These are phyloP conservation scores for Francoa sonchifolia DNA, from an alignment of 441 rosid genomes.

Conservation along the genomic window DNA sequence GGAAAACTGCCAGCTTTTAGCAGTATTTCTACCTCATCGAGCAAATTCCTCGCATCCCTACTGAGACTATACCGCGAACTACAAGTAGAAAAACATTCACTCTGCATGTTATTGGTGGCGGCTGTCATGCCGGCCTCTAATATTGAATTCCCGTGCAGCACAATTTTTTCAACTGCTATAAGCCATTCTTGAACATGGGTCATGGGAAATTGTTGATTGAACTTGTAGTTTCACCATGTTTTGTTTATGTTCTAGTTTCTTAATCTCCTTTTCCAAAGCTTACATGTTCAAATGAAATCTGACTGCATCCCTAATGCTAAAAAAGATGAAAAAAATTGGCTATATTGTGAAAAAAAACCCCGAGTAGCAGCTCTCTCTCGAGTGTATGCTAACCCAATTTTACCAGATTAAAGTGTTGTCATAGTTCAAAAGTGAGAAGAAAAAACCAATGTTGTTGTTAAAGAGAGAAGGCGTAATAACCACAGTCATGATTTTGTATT, in stretches of 20 bases:
- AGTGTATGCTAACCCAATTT: no score
- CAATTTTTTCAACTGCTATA: background rate
- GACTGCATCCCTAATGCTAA: background rate
- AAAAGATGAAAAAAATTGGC: no score
- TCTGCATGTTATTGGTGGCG: conserved; percentile 4
- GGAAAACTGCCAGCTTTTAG: conserved; percentile 11
- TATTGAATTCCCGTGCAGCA: background rate
- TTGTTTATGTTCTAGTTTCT: background rate
- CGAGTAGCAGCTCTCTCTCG: no score
- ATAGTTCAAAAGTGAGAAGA: no score
- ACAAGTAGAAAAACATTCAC: conserved; percentile 8
- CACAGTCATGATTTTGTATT: no score
- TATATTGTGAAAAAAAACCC: no score
- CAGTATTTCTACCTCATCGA: conserved; percentile 11
- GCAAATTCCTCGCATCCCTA: conserved; percentile 7
- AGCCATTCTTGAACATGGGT: conserved; percentile 5
- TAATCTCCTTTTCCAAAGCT: background rate
- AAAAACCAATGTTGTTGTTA: no score
- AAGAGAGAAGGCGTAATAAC: no score
- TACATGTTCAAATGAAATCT: background rate
- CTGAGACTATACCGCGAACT: background rate
- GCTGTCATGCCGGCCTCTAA: conserved; percentile 5
- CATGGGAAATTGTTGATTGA: background rate
- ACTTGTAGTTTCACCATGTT: background rate
- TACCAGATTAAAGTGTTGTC: no score